phyloP scores from a whole-genome alignment of 768 basidiomycete species.

The Imleria badia region DNA sequence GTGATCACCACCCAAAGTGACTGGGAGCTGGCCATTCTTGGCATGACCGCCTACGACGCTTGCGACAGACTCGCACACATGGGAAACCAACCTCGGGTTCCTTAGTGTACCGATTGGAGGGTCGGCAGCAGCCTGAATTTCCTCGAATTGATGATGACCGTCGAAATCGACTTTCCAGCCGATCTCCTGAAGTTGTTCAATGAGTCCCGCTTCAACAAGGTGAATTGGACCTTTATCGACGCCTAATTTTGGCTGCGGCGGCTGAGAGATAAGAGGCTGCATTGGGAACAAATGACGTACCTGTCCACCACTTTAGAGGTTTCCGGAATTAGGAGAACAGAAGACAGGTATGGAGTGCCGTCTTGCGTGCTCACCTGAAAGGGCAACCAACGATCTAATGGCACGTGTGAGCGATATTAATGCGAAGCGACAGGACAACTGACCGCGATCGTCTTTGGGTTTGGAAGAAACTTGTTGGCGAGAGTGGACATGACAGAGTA shows the following conservation, averaged over 20 bases:
- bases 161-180: conserved; percentile 92
- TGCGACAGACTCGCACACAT: conserved; percentile 80
- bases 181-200: conserved; percentile 69
- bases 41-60: conserved; percentile 72
- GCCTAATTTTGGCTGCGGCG: conserved; percentile 63
- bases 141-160: conserved; percentile 87
- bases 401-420: conserved; percentile 7
- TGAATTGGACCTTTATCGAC: conserved; percentile 89
- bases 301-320: conserved; percentile 29
- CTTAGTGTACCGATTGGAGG: conserved; percentile 87
- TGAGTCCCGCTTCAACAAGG: conserved; percentile 83
- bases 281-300: conserved; percentile 16
- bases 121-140: conserved; percentile 48
- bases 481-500: conserved; percentile 20
- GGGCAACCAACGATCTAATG: conserved; percentile 89
- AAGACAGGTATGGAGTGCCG: not conserved
- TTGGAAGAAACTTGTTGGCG: conserved; percentile 33
- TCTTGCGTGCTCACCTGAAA: conserved; percentile 66
- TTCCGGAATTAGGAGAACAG: conserved; percentile 12
- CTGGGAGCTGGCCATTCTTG: conserved; percentile 74
- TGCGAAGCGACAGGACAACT: conserved; percentile 33
- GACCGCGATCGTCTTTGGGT: conserved; percentile 80
- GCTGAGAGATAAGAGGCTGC: conserved; percentile 11
- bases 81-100: conserved; percentile 85
- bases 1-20: conserved; percentile 96